Conservation (phyloP, 306 rosid species). For the Fragaria iinumae region DNA sequence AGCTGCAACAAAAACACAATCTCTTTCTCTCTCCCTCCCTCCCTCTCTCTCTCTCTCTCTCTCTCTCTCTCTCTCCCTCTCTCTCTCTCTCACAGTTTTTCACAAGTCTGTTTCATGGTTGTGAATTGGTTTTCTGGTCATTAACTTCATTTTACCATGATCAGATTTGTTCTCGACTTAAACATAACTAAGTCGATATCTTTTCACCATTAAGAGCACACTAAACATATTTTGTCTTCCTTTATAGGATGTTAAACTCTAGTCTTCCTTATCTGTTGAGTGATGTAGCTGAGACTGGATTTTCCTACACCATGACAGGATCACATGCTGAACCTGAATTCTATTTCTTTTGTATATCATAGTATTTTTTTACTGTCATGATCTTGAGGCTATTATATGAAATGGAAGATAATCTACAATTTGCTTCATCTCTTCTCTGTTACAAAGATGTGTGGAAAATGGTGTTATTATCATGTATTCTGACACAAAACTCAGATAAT, state of each 20-base stretch:
- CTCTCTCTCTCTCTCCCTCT: no score
- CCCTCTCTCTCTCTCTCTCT: no score
- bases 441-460: background rate
- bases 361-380: background rate
- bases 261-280: background rate
- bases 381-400: background rate
- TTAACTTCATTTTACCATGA: background rate
- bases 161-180: background rate
- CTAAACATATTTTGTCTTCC: background rate
- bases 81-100: background rate
- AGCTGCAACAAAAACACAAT: background rate
- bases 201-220: background rate
- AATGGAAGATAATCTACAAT: background rate
- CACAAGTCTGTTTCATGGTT: background rate
- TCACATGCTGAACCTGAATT: background rate
- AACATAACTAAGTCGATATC: background rate
- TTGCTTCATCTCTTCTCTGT: background rate
- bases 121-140: background rate
- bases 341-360: background rate
- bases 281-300: background rate
- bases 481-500: background rate
- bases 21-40: background rate
- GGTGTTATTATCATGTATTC: slow-evolving; percentile 14
- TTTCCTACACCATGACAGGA: background rate
- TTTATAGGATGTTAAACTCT: background rate